Evolutionary conservation across 2,329 filamentous ascomycete genomes (phyloP), one percentile per base, ranked within the genome.

Genomic region (Phialophora verrucosa): DNA sequence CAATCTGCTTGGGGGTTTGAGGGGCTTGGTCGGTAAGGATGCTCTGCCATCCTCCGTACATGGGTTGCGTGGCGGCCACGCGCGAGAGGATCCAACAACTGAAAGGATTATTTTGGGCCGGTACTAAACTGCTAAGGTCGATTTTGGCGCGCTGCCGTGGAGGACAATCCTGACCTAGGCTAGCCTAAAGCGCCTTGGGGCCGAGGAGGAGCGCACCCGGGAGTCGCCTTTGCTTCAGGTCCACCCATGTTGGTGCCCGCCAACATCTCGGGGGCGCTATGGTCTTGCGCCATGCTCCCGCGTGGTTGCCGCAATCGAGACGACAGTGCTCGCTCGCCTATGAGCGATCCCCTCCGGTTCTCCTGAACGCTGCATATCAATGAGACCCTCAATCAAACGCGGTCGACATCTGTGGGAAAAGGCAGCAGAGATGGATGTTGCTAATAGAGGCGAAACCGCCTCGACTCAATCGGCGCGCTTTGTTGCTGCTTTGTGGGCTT

Each of bases 311-410:
- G 59, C 42, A 53, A 61, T 25, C 53, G 53, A 55, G 53, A 55
- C 53, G 29, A 35, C 53, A 51, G 17, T 20, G 14, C 29, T 61
- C 49, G 47, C 35, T 51, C 49, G 47, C 49, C 57, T 44, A 32
- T 27, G 14, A 38, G 31, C 17, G 6, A 38, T 51, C 42, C 35
- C 44, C 38, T 50, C 47, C 42, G 49, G 50, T 65, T 61, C 63
- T 61, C 63, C 63, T 65, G 63, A 59, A 61, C 17, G 51, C 51
- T 65, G 63, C 63, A 65, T 65, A 58, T 63, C 51, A 29, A 54
- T 54, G 59, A 61, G 49, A 54, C 59, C 59, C 57, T 59, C 57
- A 54, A 61, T 61, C 49, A 38, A 61, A 61, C 59, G 59, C 31
- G 59, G 47, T 61, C 50, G 49, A 35, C 17, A 44, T 20, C 17